Base-by-base conservation (phyloP, 306 rosid species). In the Lithocarpus polystachyus region DNA sequence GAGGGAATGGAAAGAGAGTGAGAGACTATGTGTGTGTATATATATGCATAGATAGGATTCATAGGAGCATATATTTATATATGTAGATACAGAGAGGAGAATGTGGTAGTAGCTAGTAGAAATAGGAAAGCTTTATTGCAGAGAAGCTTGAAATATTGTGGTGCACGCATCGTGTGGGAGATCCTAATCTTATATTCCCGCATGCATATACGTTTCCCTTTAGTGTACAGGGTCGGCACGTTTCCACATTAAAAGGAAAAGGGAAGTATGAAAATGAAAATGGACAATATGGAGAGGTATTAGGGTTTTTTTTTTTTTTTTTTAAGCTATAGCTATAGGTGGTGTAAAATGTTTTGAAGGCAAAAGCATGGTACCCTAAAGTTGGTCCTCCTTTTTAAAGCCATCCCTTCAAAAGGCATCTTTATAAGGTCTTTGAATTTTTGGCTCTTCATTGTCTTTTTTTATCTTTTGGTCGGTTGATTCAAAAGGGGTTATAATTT, bases 141-240 rank as follows among this genome's bases (percentile, higher is more conserved):
- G 52, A 40, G 28, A 53, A 45, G 76, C 20, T 53, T 53, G 72
- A 78, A 86, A 77, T 56, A 82, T 79, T 85, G 86, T 74, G 81
- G 74, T 72, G 87, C 92, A 92, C 87, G 89, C 92, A 89, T 78
- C 85, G 75, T 81, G 85, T 82, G 33, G 80, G 80, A 83, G 78
- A 68, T 18, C 76, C 70, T 71, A 71, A 81, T 79, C 81, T 83
- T 83, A 86, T 89, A 92, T 88, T 91, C 97, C 93, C 97, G 97
- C 98, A 90, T 94, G 98, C 97, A 82, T 75, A 69, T 75, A 69
- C 69, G 81, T 77, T 85, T 90, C 79, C 75, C 86, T 89, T 84
- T 87, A 80, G 75, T 87, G 90, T 61, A 73, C 90, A 89, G 90
- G 83, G 81, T 0, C 22, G 87, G 94, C 97, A 93, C 97, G 88